phyloP scores from a whole-genome alignment of 495 filamentous ascomycete genomes.

The Oidiodendron maius region DNA sequence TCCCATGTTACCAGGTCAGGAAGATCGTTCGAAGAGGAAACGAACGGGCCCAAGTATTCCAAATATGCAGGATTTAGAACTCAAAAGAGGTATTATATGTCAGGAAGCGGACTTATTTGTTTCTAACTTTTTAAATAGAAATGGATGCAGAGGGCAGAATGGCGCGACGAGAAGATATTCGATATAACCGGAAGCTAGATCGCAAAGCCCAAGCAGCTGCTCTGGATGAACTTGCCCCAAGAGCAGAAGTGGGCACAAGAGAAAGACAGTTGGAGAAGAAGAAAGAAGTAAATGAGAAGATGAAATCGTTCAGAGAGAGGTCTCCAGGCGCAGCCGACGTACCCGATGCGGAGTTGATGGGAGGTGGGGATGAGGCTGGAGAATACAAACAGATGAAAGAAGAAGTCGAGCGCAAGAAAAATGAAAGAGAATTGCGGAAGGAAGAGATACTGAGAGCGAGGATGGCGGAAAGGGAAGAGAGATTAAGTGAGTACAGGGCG shows the following conservation, averaged over 20 bases:
- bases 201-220: constrained; percentile 51
- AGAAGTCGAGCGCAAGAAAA: constrained; percentile 50
- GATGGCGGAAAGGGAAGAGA: constrained; percentile 58
- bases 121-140: constrained; percentile 40
- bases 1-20: constrained; percentile 53
- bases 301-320: constrained; percentile 54
- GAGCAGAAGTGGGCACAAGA: constrained; percentile 77
- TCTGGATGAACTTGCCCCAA: constrained; percentile 75
- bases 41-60: constrained; percentile 68
- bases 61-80: constrained; percentile 63
- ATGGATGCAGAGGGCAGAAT: constrained; percentile 45
- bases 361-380: constrained; percentile 49
- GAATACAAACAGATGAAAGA: constrained; percentile 51
- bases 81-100: constrained; percentile 49
- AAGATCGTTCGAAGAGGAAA: constrained; percentile 19
- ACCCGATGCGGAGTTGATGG: constrained; percentile 55
- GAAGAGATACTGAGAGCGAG: constrained; percentile 57
- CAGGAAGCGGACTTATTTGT: background rate
- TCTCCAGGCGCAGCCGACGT: constrained; percentile 53
- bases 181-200: constrained; percentile 55
- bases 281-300: constrained; percentile 46
- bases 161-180: constrained; percentile 46
- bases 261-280: constrained; percentile 87
- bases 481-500: constrained; percentile 44
- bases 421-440: constrained; percentile 57